Evolutionary conservation across 257 asterid genomes (phyloP), one percentile per base, ranked within the genome.

Genomic region (Echites panduratus): DNA sequence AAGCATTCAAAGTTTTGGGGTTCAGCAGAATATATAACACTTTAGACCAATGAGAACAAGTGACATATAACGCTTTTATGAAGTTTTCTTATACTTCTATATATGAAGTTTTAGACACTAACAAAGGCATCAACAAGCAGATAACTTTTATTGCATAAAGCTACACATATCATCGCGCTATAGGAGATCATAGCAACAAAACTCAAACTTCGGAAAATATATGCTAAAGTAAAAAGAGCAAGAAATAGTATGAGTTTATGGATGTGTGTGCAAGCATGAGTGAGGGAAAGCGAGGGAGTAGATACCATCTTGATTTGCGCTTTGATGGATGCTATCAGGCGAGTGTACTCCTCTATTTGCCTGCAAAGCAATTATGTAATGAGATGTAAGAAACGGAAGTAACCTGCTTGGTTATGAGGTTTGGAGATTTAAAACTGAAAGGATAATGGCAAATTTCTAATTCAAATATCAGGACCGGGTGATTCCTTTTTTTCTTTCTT

Each of bases 231-330:
- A 32, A 32, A 32, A 1, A 1, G 38, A n/a, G 26, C n/a, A 64
- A 45, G 20, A 43, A 20, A 40, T 2, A 54, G 29, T 1, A n/a
- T 44, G 20, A 64, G 49, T 14, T 38, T 63, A 69, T 58, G 58
- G 69, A 73, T 4, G 27, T 35, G 22, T 40, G 3, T 44, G 13
- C 22, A 59, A 73, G 67, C 68, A 43, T 52, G 70, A 1, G 26
- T 17, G 71, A 44, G 13, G 19, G 61, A 41, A 76, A 56, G 40
- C 41, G 77, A 27, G 13, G 8, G 52, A 61, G 75, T 13, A 52
- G 7, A 61, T 86, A 91, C 96, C 95, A 91, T 82, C 82, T 91
- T 91, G 78, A 94, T 91, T 76, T 87, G 88, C 38, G 91, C 88
- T 82, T 94, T 94, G 44, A 89, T 91, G 11, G 96, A 82, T 58